Conservation (phyloP, 805 yeast genomes). For the Hanseniaspora nectarophila region DNA sequence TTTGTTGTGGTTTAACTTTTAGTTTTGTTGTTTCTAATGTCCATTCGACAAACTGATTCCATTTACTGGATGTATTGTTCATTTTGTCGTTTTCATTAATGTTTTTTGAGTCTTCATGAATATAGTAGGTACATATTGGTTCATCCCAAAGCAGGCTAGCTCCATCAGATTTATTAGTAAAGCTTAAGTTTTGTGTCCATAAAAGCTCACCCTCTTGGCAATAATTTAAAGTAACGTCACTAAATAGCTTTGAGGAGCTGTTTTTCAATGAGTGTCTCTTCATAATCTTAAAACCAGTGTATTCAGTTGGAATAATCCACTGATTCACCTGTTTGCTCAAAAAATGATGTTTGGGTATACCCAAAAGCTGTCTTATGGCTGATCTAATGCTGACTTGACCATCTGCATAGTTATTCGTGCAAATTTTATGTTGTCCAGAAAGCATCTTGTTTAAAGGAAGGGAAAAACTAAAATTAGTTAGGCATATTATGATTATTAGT, state of each 20-base stretch:
- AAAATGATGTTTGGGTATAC: slow-evolving; percentile 20
- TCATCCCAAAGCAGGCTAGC: slow-evolving; percentile 39
- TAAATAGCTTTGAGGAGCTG: slow-evolving; percentile 30
- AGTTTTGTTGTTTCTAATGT: slow-evolving; percentile 1
- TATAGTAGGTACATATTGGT: slow-evolving; percentile 33
- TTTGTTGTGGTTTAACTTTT: not conserved
- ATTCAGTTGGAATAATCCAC: slow-evolving; percentile 19
- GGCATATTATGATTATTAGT: not conserved
- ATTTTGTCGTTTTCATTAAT: not conserved
- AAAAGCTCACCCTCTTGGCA: slow-evolving; percentile 42
- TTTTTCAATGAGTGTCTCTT: slow-evolving; percentile 37
- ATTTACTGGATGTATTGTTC: not conserved
- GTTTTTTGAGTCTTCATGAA: not conserved
- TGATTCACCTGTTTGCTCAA: not conserved
- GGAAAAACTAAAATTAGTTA: not conserved
- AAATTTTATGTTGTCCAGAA: slow-evolving; percentile 19
- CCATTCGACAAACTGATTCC: slow-evolving; percentile 1
- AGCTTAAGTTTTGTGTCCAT: slow-evolving; percentile 30
- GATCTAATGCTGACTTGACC: slow-evolving; percentile 16
- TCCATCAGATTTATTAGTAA: slow-evolving; percentile 24
- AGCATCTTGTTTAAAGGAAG: not conserved
- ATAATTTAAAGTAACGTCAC: slow-evolving; percentile 37
- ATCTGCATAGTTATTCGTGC: slow-evolving; percentile 19
- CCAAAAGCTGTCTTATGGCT: slow-evolving; percentile 2
- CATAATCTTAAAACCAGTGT: slow-evolving; percentile 46